Base-by-base conservation (phyloP, 176 grass and related monocot species). In the Phragmites australis region DNA sequence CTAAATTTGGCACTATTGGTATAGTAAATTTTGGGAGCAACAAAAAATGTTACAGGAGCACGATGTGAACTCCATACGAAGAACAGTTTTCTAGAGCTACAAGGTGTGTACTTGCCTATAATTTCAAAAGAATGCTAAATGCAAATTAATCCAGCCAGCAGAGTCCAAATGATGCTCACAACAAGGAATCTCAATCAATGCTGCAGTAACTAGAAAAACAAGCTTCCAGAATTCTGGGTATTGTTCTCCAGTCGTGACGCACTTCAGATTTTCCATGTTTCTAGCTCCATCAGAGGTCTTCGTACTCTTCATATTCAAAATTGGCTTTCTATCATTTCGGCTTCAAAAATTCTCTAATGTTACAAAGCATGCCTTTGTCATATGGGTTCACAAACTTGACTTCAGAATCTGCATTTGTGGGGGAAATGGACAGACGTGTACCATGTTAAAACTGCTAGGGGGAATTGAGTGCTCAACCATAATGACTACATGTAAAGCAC, bases 331-430 rank as follows among this genome's bases (percentile, higher is more conserved):
- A 91, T 66, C 79, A 73, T 53, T 85, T 81, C 5, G 84, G 88
- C 88, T 74, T 93, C 44, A 99, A 72, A 73, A 95, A 99, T 64
- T 90, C 86, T 82, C 69, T 81, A 49, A 99, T 86, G 84, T 99
- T 95, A 72, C 84, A 70, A 21, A 95, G 77, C 44, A 88, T 9
- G 64, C 96, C 96, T 74, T 93, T 99, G 81, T 93, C 85, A 77
- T 90, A 95, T 46, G 92, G 96, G 77, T 95, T 99, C 71, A 81
- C 72, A 88, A 95, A 99, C 70, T 78, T 77, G 85, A 81, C 83
- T 79, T 75, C 86, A 47, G 57, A 76, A 72, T 87, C 75, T 83
- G 90, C 81, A 81, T 68, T 84, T 37, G 34, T 49, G 39, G 22
- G 64, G 29, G 39, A 43, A 61, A 81, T 22, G 52, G 68, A 82